A percentile compares a stretch with the other conserved stretches of the same genome.
Conservation (phyloP, 371 early-diverging fungal species). For the Lichtheimia hyalospora region DNA sequence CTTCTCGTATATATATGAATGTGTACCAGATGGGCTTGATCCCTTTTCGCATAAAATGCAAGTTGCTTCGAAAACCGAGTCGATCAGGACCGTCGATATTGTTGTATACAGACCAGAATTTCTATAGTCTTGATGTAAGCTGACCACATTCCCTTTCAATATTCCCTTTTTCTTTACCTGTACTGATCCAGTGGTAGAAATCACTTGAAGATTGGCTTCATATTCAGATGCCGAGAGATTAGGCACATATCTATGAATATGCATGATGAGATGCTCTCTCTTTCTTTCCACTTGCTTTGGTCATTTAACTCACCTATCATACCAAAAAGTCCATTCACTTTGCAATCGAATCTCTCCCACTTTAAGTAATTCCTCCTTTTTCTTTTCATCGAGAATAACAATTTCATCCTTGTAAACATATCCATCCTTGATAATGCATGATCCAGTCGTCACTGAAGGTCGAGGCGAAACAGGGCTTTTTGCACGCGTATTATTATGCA, state of each 20-base stretch:
- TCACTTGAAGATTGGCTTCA: conserved; percentile 56
- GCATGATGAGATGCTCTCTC: background rate
- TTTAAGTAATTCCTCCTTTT: conserved; percentile 26
- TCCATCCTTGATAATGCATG: conserved; percentile 20
- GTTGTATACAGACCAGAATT: conserved; percentile 58
- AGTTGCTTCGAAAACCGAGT: conserved; percentile 48
- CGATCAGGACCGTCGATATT: conserved; percentile 54
- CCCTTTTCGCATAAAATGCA: conserved; percentile 69
- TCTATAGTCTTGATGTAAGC: conserved; percentile 20
- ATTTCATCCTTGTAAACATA: conserved; percentile 31
- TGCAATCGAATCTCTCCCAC: conserved; percentile 45
- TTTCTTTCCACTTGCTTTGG: background rate
- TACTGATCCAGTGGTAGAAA: conserved; percentile 60
- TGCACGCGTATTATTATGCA: background rate
- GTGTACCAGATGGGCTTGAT: conserved; percentile 72
- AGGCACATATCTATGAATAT: conserved; percentile 46
- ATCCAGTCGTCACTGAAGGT: background rate
- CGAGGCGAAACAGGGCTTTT: conserved; percentile 6
- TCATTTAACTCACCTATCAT: conserved; percentile 51
- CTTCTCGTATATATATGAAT: too few species aligned
- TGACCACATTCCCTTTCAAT: background rate
- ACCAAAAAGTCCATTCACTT: conserved; percentile 67
- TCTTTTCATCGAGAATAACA: conserved; percentile 26
- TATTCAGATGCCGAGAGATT: conserved; percentile 57
- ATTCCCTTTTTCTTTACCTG: conserved; percentile 37